phyloP scores from a whole-genome alignment of 2,329 filamentous ascomycete genomes.

The Claviceps spartinae region DNA sequence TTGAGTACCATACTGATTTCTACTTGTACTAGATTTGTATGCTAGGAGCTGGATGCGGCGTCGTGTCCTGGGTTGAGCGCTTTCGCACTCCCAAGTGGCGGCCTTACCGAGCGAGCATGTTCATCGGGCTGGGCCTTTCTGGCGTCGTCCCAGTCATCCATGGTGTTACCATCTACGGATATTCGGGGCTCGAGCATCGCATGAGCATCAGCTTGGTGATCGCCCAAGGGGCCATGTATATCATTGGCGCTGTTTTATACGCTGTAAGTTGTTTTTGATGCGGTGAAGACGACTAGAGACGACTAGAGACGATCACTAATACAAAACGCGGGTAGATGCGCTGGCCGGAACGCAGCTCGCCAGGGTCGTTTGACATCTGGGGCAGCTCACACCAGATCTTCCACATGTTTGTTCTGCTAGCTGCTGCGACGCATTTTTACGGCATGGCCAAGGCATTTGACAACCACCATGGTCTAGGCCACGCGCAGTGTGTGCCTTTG shows the following conservation, averaged over 20 bases:
- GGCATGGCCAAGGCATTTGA: constrained; percentile 79
- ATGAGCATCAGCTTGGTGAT: constrained; percentile 76
- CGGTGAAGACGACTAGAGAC: background rate
- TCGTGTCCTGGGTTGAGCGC: constrained; percentile 64
- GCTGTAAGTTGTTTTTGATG: constrained; percentile 41
- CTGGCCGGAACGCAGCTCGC: constrained; percentile 67
- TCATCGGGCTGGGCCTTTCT: constrained; percentile 73
- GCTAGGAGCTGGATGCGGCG: constrained; percentile 62
- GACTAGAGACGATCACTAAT: background rate
- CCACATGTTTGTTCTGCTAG: constrained; percentile 75
- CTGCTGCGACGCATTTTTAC: constrained; percentile 67
- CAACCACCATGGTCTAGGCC: constrained; percentile 55
- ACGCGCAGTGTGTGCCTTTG: constrained; percentile 30
- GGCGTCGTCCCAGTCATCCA: constrained; percentile 75
- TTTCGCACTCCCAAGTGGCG: constrained; percentile 78
- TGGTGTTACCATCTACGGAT: constrained; percentile 54
- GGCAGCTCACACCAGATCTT: constrained; percentile 95
- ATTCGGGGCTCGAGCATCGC: constrained; percentile 48
- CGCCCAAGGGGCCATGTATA: constrained; percentile 70
- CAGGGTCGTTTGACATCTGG: constrained; percentile 77
- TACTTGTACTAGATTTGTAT: constrained; percentile 49
- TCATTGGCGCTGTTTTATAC: constrained; percentile 74
- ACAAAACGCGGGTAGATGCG: constrained; percentile 38
- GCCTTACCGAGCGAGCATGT: constrained; percentile 78
- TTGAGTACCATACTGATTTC: background rate